Percentiles rank a stretch among this genome's conserved stretches.
phyloP scores from a whole-genome alignment of 169 alveolate species.

The Plasmodium gaboni region DNA sequence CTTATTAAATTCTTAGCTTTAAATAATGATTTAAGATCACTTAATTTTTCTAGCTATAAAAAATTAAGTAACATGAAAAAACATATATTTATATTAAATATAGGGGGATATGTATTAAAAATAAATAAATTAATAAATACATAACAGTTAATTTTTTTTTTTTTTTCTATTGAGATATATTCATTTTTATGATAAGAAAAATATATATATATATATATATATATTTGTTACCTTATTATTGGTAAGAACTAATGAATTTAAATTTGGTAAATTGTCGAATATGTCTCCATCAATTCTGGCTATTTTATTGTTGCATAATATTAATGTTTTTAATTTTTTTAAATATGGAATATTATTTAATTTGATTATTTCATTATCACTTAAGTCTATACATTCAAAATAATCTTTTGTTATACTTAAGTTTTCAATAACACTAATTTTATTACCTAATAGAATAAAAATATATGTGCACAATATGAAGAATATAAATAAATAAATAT shows the following conservation, averaged over 20 bases:
- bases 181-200: neutral
- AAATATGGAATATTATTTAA: constrained; percentile 90
- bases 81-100: no score
- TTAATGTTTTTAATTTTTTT: constrained; percentile 87
- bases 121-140: neutral
- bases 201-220: constrained; percentile 58
- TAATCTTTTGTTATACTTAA: constrained; percentile 92
- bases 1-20: constrained; percentile 72
- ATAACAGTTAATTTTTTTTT: neutral
- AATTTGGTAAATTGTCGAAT: constrained; percentile 84
- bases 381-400: constrained; percentile 91
- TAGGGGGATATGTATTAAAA: neutral
- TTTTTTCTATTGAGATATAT: neutral
- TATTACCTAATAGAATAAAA: constrained; percentile 82
- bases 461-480: neutral
- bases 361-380: constrained; percentile 91
- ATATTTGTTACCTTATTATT: constrained; percentile 87
- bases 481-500: no score
- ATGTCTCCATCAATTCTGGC: constrained; percentile 85
- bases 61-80: neutral
- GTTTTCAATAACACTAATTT: constrained; percentile 89
- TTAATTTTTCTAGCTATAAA: constrained; percentile 75
- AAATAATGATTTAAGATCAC: constrained; percentile 82
- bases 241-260: constrained; percentile 90
- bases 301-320: constrained; percentile 87